These are phyloP conservation scores for Calocera cornea DNA, from an alignment of 768 basidiomycete genomes.

Conservation along the genomic window DNA sequence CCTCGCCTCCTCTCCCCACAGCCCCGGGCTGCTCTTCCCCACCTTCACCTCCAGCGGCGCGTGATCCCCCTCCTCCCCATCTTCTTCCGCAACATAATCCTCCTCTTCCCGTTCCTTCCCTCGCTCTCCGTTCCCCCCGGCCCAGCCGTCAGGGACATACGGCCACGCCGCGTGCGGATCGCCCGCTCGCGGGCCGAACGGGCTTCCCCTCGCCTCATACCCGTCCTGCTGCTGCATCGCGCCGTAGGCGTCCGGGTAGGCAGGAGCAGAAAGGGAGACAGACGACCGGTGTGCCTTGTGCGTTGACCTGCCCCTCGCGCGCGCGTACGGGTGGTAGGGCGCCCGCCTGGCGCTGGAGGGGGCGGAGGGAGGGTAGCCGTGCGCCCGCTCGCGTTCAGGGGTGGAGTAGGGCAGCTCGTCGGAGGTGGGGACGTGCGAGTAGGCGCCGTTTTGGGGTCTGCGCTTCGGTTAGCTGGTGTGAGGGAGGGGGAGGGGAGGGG, in stretches of 20 bases:
- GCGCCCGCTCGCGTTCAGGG: background rate
- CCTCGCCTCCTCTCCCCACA: background rate
- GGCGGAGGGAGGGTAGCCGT: background rate
- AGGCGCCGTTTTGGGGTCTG: background rate
- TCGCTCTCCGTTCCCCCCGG: background rate
- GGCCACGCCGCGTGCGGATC: background rate
- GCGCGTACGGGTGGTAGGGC: background rate
- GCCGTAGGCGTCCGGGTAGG: background rate
- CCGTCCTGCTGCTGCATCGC: background rate
- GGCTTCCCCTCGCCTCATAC: background rate
- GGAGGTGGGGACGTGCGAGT: background rate
- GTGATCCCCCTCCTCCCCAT: background rate
- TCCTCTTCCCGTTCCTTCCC: background rate
- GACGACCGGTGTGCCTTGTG: background rate
- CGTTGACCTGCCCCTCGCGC: background rate
- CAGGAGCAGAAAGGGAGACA: too few relatives aligned
- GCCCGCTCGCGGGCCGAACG: background rate
- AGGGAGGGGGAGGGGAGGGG: background rate
- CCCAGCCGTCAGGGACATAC: background rate
- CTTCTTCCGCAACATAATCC: too few relatives aligned
- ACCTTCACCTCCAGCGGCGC: background rate
- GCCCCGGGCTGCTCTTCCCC: background rate
- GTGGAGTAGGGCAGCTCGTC: background rate
- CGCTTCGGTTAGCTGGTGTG: background rate
- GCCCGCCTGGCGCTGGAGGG: background rate